Evolutionary conservation across 768 basidiomycete species (phyloP).

Genomic region (Pleurotus giganteus): DNA sequence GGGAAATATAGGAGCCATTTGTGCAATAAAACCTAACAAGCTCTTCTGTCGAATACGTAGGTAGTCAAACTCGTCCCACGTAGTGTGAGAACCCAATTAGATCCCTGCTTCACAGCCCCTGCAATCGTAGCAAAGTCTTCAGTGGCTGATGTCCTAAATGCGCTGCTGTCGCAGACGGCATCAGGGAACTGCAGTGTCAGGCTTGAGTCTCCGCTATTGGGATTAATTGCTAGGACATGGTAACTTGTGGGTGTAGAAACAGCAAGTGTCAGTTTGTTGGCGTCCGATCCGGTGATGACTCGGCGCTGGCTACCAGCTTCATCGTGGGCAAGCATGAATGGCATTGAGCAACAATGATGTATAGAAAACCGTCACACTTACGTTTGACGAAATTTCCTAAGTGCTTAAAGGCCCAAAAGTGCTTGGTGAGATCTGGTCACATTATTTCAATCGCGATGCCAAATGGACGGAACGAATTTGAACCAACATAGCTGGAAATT

Average conservation of each 20-base stretch:
- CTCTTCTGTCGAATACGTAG: conserved; percentile 27
- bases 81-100: conserved; percentile 26
- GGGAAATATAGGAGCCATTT: background rate
- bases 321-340: background rate
- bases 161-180: conserved; percentile 24
- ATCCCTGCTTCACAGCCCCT: conserved; percentile 22
- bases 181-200: conserved; percentile 33
- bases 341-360: background rate
- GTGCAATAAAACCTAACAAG: conserved; percentile 18
- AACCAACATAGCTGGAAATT: conserved; percentile 33
- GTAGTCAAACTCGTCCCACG: conserved; percentile 33
- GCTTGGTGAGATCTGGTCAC: conserved; percentile 31
- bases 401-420: conserved; percentile 39
- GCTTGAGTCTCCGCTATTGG: conserved; percentile 23
- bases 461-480: background rate
- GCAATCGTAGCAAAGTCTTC: conserved; percentile 33
- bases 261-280: conserved; percentile 29
- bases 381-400: conserved; percentile 40
- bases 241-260: conserved; percentile 26
- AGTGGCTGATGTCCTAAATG: conserved; percentile 28
- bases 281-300: conserved; percentile 30
- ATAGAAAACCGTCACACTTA: conserved; percentile 14
- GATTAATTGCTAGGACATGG: conserved; percentile 34
- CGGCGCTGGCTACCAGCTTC: conserved; percentile 35
- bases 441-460: background rate